Base-by-base conservation (phyloP, 768 basidiomycete genomes). In the Lactarius trivialis region DNA sequence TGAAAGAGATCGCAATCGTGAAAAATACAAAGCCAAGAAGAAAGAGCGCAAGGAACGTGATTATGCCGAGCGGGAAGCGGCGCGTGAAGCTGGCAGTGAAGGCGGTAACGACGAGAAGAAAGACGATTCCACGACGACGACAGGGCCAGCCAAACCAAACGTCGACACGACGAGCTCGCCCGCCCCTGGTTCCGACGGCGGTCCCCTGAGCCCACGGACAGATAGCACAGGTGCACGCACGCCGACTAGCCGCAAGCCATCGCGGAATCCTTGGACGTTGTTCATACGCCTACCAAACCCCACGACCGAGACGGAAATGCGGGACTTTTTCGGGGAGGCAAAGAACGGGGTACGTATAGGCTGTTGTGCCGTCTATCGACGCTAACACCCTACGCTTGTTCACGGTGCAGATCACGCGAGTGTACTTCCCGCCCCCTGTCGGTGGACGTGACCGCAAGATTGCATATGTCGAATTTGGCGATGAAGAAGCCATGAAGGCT, bases 391-490 rank as follows among this genome's bases (percentile, higher is more conserved):
- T n/a, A 21, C 9, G 15, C 53, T 41, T 34, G 55, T 58, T 30
- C 30, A 28, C 24, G 19, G 19, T 64, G 0, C 64, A 90, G 86
- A 87, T 93, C 68, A 85, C 83, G 33, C 81, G 83, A 55, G 79
- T 93, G 56, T 79, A 80, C 63, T 79, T 86, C 61, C 89, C 88
- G 0, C 66, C 73, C 36, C 68, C 71, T 58, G 78, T 74, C 67
- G 68, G 73, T 4, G 81, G 82, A 11, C 82, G 85, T 51, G 74
- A 78, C 32, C 75, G 74, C 58, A 83, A 80, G 66, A 77, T 93
- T 60, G 90, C 85, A 1, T 97, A 93, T 70, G 83, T 97, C 56
- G 94, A 96, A 70, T 97, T 96, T 73, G 88, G 84, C 4, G 89
- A 91, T 68, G 92, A 95, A 69, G 89, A 88, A 51, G 78, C 85